Base-by-base conservation (phyloP, 2,329 filamentous ascomycete genomes). In the Calonectria pauciramosa region DNA sequence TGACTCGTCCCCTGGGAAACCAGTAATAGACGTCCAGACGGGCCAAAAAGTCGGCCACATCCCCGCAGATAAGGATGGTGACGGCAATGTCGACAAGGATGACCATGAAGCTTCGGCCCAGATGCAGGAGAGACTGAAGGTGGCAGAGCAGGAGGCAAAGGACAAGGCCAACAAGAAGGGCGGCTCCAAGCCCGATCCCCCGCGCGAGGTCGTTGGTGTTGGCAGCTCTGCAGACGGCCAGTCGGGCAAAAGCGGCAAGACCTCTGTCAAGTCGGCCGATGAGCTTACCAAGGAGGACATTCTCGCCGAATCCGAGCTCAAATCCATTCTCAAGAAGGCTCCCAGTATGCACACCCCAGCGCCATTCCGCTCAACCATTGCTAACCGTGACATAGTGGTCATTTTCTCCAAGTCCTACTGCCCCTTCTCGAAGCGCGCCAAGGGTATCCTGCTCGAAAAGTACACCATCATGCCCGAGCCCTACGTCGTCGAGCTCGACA, bases 321-420 rank as follows among this genome's bases (percentile, higher is more conserved):
- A 95, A 81, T 84, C 85, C 10, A 98, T 99, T 64, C 85, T 99
- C 77, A 97, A 96, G 87, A 94, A 93, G 82, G 93, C 95, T 4
- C 96, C 96, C 20, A 93, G 95, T 97, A 91, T 79, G 91, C 87
- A 13, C 26, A 36, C 14, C 28, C 51, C 20, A 26, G 14, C n/a
- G 49, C 52, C 9, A 14, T 16, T 71, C 16, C 10, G n/a, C 34
- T 16, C 49, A 51, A 18, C 49, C 13, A 11, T 28, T 69, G 68
- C 79, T 76, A 66, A 70, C 80, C 30, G 10, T 9, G 23, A 18
- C 26, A 4, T 78, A 97, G 95, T 99, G 74, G 94, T 98, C 83
- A 95, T 99, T 80, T 99, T 99, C 87, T 98, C 96, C 77, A 99
- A 99, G 86, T 92, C 94, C 1, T 98, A 96, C 86, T 99, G 97